Evolutionary conservation across 2,329 filamentous ascomycete genomes (phyloP).

Genomic region (Trichoderma breve): DNA sequence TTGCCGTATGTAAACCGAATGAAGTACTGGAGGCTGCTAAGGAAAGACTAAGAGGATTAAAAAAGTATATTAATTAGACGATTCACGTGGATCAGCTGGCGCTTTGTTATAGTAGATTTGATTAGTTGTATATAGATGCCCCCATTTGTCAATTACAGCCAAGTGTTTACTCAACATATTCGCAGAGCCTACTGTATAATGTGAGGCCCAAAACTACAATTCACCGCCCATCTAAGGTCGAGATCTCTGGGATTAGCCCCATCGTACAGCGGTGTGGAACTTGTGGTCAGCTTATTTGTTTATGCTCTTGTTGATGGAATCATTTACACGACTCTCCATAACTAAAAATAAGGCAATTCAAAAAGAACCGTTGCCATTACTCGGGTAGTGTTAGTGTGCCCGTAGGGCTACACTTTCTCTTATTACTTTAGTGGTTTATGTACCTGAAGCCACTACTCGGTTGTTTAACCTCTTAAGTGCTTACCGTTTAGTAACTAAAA

Average conservation of each 20-base stretch:
- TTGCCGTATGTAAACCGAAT: conserved; percentile 6
- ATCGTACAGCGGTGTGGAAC: neutral
- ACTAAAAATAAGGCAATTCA: neutral
- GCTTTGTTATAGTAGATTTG: neutral
- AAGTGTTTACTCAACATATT: neutral
- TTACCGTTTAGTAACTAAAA: neutral
- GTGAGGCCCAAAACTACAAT: neutral
- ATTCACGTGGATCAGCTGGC: neutral
- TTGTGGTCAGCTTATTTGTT: neutral
- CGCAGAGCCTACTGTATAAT: neutral
- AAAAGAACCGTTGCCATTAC: neutral
- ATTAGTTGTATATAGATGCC: neutral
- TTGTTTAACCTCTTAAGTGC: neutral
- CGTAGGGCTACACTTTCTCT: neutral
- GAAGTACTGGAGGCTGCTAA: neutral
- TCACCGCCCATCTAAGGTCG: neutral
- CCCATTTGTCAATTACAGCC: neutral
- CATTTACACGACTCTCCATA: neutral
- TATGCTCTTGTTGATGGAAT: neutral
- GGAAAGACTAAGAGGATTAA: conserved; percentile 2
- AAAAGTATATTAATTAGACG: neutral
- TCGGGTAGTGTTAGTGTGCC: neutral
- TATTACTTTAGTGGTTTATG: neutral
- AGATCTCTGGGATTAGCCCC: neutral
- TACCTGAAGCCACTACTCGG: neutral